phyloP scores from a whole-genome alignment of 768 basidiomycete species.

The Sistotremastrum suecicum region DNA sequence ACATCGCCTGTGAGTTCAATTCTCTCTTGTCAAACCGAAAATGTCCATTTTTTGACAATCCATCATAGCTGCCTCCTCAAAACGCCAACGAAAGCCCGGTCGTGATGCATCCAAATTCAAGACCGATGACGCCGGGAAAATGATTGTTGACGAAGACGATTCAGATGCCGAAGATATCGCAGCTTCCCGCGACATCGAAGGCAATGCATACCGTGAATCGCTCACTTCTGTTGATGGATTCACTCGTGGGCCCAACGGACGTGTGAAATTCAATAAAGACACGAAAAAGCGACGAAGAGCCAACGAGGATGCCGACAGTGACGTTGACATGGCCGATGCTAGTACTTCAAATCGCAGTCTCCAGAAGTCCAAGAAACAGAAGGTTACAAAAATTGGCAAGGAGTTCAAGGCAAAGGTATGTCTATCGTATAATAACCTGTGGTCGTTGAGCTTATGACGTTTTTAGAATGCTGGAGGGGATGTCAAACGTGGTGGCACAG shows the following conservation, averaged over 20 bases:
- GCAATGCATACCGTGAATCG: slow-evolving; percentile 72
- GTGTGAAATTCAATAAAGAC: slow-evolving; percentile 91
- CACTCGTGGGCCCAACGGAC: slow-evolving; percentile 69
- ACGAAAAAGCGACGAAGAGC: slow-evolving; percentile 84
- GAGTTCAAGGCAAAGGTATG: slow-evolving; percentile 95
- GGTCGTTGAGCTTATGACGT: slow-evolving; percentile 5
- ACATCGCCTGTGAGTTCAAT: slow-evolving; percentile 46
- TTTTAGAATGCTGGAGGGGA: slow-evolving; percentile 87
- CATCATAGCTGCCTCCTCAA: slow-evolving; percentile 26
- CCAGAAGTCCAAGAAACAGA: slow-evolving; percentile 39
- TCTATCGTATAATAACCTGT: slow-evolving; percentile 3
- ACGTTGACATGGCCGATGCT: slow-evolving; percentile 62
- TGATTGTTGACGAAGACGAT: slow-evolving; percentile 45
- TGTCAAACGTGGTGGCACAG: slow-evolving; percentile 71
- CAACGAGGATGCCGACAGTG: slow-evolving; percentile 41
- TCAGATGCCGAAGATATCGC: slow-evolving; percentile 19
- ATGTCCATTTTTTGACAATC: neutral
- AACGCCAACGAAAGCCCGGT: slow-evolving; percentile 60
- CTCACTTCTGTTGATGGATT: slow-evolving; percentile 83
- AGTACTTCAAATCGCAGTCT: slow-evolving; percentile 27
- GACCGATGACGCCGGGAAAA: slow-evolving; percentile 72
- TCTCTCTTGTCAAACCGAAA: neutral
- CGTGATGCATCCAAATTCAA: slow-evolving; percentile 82
- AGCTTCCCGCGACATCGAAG: slow-evolving; percentile 40
- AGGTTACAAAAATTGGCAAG: slow-evolving; percentile 50